Conservation (phyloP, 768 basidiomycete genomes). For the Suillus discolor region DNA sequence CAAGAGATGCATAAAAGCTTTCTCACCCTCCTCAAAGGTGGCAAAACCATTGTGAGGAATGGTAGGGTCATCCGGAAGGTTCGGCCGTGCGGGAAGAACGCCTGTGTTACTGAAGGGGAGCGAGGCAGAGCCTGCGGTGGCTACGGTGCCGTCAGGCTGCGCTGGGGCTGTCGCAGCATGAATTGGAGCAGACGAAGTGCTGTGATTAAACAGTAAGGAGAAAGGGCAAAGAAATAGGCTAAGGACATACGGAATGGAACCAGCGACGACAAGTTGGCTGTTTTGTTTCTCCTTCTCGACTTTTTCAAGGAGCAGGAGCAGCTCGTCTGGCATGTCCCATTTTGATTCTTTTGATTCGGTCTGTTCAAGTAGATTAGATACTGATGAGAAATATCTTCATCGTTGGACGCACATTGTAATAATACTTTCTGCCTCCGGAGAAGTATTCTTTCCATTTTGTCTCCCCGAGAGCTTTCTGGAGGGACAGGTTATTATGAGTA, state of each 20-base stretch:
- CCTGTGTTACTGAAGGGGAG: conserved; percentile 64
- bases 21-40: conserved; percentile 88
- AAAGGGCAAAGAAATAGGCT: background rate
- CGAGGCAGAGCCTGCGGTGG: conserved; percentile 51
- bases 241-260: conserved; percentile 23
- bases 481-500: conserved; percentile 12
- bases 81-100: conserved; percentile 72
- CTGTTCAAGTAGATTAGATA: conserved; percentile 38
- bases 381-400: background rate
- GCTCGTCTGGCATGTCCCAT: conserved; percentile 97
- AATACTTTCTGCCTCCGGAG: conserved; percentile 88
- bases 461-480: conserved; percentile 80
- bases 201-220: conserved; percentile 17
- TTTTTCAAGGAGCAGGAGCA: conserved; percentile 80
- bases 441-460: conserved; percentile 98
- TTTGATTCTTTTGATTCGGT: conserved; percentile 90
- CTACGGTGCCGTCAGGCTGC: conserved; percentile 43
- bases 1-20: conserved; percentile 90
- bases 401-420: conserved; percentile 67
- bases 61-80: conserved; percentile 82
- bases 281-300: conserved; percentile 73
- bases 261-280: conserved; percentile 39
- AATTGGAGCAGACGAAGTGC: conserved; percentile 42
- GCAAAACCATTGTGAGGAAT: conserved; percentile 90
- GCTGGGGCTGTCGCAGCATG: conserved; percentile 50